Percentiles rank a stretch among this genome's conserved stretches.
Conservation (phyloP, 2,329 filamentous ascomycete species). For the Monosporascus sp. region DNA sequence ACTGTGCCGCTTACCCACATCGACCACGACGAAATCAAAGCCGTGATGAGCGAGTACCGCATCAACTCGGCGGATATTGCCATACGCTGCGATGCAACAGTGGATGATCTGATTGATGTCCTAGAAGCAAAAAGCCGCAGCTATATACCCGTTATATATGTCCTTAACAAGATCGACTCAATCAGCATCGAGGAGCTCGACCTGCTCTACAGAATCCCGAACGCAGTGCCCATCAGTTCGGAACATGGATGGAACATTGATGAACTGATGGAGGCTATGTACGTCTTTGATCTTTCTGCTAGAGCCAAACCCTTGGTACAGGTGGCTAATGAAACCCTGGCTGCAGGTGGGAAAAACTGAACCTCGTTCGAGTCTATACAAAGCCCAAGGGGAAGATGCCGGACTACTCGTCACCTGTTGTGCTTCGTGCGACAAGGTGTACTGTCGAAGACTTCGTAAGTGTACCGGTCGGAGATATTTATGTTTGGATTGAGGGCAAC, state of each 20-base stretch:
- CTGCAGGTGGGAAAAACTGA: constrained; percentile 82
- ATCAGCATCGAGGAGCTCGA: constrained; percentile 98
- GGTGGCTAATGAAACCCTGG: constrained; percentile 17
- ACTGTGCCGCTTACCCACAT: constrained; percentile 91
- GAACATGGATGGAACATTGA: constrained; percentile 98
- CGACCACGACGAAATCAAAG: constrained; percentile 92
- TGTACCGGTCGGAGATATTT: constrained; percentile 23
- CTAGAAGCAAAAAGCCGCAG: constrained; percentile 90
- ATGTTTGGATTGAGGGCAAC: constrained; percentile 6
- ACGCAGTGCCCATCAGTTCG: constrained; percentile 93
- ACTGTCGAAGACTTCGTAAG: constrained; percentile 97
- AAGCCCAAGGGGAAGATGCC: constrained; percentile 95
- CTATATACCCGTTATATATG: constrained; percentile 99
- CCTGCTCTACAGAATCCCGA: constrained; percentile 91
- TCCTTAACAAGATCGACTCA: constrained; percentile 97
- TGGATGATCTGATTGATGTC: constrained; percentile 94
- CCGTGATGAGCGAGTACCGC: constrained; percentile 94
- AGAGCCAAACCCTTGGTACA: constrained; percentile 4
- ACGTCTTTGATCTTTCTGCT: constrained; percentile 22
- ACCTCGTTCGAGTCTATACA: constrained; percentile 87
- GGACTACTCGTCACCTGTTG: constrained; percentile 87
- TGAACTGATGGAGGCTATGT: constrained; percentile 93
- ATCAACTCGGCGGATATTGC: constrained; percentile 96
- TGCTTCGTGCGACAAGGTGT: constrained; percentile 73
- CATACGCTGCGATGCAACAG: constrained; percentile 94